phyloP scores from a whole-genome alignment of 2,329 filamentous ascomycete species.

The Bipolaris bicolor region DNA sequence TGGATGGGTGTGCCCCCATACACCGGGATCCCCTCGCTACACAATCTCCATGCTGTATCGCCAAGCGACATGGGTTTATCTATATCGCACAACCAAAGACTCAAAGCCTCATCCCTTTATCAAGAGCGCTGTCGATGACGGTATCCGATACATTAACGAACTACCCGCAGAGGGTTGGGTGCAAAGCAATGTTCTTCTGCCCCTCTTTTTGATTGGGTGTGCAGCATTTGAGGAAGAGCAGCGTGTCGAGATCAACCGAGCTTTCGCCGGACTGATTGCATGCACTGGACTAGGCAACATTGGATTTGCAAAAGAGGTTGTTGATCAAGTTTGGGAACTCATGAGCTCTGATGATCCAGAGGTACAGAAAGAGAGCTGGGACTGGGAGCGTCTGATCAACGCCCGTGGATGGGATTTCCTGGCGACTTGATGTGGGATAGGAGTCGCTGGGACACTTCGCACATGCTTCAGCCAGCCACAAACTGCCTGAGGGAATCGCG shows the following conservation, averaged over 20 bases:
- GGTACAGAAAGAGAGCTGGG: conserved; percentile 55
- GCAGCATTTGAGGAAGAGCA: conserved; percentile 64
- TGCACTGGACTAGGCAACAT: conserved; percentile 66
- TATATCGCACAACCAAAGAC: conserved; percentile 65
- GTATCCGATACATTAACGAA: conserved; percentile 61
- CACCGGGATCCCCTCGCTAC: conserved; percentile 59
- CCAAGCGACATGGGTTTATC: conserved; percentile 68
- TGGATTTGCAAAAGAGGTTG: conserved; percentile 60
- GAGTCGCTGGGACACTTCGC: not conserved
- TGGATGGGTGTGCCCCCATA: conserved; percentile 71
- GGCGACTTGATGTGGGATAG: conserved; percentile 55
- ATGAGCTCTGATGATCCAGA: conserved; percentile 64
- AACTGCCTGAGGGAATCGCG: not conserved
- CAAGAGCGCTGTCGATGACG: conserved; percentile 63
- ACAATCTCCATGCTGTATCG: conserved; percentile 65
- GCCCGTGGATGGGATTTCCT: conserved; percentile 66
- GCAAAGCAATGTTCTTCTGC: conserved; percentile 66
- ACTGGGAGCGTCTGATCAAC: conserved; percentile 67
- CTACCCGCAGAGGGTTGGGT: conserved; percentile 62
- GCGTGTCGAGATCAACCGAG: conserved; percentile 60
- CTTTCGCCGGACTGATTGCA: conserved; percentile 61
- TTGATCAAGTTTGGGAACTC: conserved; percentile 62
- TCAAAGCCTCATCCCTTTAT: conserved; percentile 63
- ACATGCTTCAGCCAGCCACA: not conserved
- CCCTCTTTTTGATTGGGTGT: conserved; percentile 66